phyloP scores from a whole-genome alignment of 495 filamentous ascomycete species.

The Friedmanniomyces endolithicus region DNA sequence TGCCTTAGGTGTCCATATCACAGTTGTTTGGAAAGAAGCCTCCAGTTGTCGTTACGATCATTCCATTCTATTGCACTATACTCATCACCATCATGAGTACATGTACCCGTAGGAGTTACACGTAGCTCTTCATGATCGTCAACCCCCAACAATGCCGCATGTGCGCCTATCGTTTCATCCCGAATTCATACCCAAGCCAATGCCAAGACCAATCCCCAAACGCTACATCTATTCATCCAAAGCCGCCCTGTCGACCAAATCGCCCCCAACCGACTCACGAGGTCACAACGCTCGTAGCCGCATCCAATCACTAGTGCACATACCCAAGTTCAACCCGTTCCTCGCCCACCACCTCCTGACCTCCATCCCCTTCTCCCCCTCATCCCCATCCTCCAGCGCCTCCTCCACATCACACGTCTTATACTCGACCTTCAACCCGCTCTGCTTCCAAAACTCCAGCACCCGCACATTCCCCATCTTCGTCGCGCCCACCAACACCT shows the following conservation, averaged over 20 bases:
- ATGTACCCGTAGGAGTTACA: too few relatives aligned
- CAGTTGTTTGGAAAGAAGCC: too few relatives aligned
- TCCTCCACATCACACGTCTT: slow-evolving; percentile 94
- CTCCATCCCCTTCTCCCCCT: slow-evolving; percentile 36
- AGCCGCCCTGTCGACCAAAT: too few relatives aligned
- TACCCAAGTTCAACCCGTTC: slow-evolving; percentile 75
- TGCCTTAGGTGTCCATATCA: too few relatives aligned
- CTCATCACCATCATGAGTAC: too few relatives aligned
- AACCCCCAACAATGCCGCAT: too few relatives aligned
- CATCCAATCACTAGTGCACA: slow-evolving; percentile 90
- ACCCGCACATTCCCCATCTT: slow-evolving; percentile 74
- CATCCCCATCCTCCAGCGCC: slow-evolving; percentile 70
- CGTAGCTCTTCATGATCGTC: too few relatives aligned
- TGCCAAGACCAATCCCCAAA: neutral
- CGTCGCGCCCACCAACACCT: slow-evolving; percentile 78
- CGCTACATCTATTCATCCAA: neutral
- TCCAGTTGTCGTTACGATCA: too few relatives aligned
- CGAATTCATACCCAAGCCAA: too few relatives aligned
- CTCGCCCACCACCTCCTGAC: slow-evolving; percentile 81
- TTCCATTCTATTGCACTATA: too few relatives aligned
- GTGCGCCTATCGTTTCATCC: too few relatives aligned
- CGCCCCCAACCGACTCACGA: slow-evolving; percentile 21
- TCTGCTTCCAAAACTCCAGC: slow-evolving; percentile 81
- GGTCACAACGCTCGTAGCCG: slow-evolving; percentile 50
- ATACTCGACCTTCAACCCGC: slow-evolving; percentile 70